phyloP scores from a whole-genome alignment of 208 protist species.

The Trypanosoma mega region DNA sequence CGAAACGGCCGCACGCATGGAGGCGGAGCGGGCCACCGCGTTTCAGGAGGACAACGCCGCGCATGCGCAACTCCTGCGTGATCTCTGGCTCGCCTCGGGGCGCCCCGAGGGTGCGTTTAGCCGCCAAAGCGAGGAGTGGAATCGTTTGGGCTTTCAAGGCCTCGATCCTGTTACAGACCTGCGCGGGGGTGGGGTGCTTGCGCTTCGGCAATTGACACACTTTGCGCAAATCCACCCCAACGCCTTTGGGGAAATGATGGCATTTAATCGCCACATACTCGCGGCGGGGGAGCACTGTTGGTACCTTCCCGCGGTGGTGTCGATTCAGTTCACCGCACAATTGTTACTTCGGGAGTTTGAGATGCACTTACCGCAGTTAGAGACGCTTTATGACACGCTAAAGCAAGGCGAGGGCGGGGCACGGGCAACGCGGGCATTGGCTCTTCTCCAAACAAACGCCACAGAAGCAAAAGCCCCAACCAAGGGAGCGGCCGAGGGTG shows the following conservation, averaged over 20 bases:
- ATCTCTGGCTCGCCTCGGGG: constrained; percentile 63
- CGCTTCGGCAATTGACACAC: constrained; percentile 73
- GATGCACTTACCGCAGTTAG: constrained; percentile 56
- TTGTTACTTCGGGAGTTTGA: constrained; percentile 54
- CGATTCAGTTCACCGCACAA: constrained; percentile 81
- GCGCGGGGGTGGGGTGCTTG: constrained; percentile 79
- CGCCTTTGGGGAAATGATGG: constrained; percentile 69
- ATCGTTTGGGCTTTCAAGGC: constrained; percentile 84
- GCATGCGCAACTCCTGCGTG: constrained; percentile 61
- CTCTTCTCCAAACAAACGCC: constrained; percentile 1
- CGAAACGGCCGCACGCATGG: constrained; percentile 43
- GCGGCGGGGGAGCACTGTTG: constrained; percentile 45
- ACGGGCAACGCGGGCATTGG: not conserved
- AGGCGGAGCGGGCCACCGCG: constrained; percentile 50
- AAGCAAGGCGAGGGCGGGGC: not conserved
- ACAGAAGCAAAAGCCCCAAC: constrained; percentile 1
- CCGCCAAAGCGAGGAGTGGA: constrained; percentile 57
- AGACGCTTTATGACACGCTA: constrained; percentile 73
- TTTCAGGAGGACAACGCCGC: constrained; percentile 62
- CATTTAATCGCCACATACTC: constrained; percentile 54
- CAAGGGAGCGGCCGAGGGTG: not conserved
- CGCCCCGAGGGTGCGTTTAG: constrained; percentile 35
- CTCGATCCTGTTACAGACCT: constrained; percentile 87
- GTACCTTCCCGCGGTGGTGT: constrained; percentile 85
- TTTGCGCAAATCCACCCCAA: constrained; percentile 69